Evolutionary conservation across 192 early-diverging fungal genomes (phyloP), one percentile per base, ranked within the genome.

Genomic region (Coemansia sp.): DNA sequence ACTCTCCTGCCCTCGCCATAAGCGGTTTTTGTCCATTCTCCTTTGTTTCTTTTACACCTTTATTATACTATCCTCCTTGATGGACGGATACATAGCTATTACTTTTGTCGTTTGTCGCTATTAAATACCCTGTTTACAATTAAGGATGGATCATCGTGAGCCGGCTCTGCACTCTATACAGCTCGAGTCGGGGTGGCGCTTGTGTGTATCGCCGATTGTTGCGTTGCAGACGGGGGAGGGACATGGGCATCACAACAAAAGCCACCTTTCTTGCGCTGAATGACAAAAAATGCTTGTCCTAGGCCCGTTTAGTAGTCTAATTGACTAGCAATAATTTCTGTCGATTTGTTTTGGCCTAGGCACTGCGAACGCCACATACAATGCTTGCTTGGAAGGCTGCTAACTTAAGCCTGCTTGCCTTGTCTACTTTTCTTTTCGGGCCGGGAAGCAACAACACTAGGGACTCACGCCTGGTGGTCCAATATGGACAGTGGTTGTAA

Each of bases 1-100:
- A 79, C 76, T 42, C 70, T 79, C 27, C 63, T 79, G 41, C 76
- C 76, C 38, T 69, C 68, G 76, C 70, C 70, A 37, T 79, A 68
- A 65, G 19, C 46, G 15, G 26, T 29, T 22, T 46, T 46, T 24
- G 2, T 27, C 26, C 24, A 14, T 11, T 15, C 12, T 15, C 17
- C 7, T 24, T 46, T 32, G 10, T 26, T 21, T 35, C 1, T 35
- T 36, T 41, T 43, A 41, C 15, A 39, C 19, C 15, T 46, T 58
- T 50, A 43, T 18, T 33, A 42, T 50, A 38, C 4, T 33, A 15
- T 24, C 21, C 19, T 50, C 36, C 26, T 54, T 33, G 46, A 33
- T 39, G 40, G 21, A 37, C 39, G 44, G 36, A 26, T 8, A n/a
- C 34, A n/a, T 50, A 27, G 27, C 27, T 53, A 27, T 7, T 26